Percentiles rank a stretch among this genome's conserved stretches.
Evolutionary conservation across 139 green algal species (phyloP).

Genomic region (Picochlorum sp.): DNA sequence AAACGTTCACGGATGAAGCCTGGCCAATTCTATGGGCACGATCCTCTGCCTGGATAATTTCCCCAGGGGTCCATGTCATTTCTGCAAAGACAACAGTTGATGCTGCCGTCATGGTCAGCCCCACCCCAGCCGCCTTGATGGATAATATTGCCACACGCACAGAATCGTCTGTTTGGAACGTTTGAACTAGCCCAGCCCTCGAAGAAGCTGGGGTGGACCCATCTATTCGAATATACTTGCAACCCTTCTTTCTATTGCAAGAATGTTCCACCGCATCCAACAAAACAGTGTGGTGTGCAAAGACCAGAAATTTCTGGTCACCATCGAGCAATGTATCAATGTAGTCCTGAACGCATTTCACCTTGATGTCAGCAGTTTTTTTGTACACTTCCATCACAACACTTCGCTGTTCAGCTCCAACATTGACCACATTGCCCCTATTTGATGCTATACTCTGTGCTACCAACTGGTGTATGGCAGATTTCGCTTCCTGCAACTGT

Average conservation of each 20-base stretch:
- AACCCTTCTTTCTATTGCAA: conserved; percentile 26
- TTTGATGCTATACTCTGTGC: background rate
- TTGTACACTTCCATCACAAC: conserved; percentile 57
- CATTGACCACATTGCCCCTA: background rate
- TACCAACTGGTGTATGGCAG: conserved; percentile 13
- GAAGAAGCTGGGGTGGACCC: conserved; percentile 55
- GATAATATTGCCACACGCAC: conserved; percentile 77
- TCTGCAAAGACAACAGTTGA: conserved; percentile 83
- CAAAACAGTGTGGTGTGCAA: conserved; percentile 76
- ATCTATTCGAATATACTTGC: conserved; percentile 82
- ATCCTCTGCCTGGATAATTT: conserved; percentile 60
- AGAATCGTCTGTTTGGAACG: conserved; percentile 53
- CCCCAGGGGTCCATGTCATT: conserved; percentile 38
- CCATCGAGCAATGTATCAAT: conserved; percentile 47
- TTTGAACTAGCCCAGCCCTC: conserved; percentile 38
- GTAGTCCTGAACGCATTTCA: conserved; percentile 51
- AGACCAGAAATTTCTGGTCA: conserved; percentile 86
- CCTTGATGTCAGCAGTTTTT: conserved; percentile 59
- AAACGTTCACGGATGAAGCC: conserved; percentile 53
- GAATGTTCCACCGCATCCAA: conserved; percentile 43
- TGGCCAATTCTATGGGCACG: conserved; percentile 65
- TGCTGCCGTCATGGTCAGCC: conserved; percentile 83
- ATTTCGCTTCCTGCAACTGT: conserved; percentile 26
- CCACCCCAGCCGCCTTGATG: conserved; percentile 78
- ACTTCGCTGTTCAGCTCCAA: background rate